Conservation (phyloP, 2,329 filamentous ascomycete species). For the Fusarium burgessii region DNA sequence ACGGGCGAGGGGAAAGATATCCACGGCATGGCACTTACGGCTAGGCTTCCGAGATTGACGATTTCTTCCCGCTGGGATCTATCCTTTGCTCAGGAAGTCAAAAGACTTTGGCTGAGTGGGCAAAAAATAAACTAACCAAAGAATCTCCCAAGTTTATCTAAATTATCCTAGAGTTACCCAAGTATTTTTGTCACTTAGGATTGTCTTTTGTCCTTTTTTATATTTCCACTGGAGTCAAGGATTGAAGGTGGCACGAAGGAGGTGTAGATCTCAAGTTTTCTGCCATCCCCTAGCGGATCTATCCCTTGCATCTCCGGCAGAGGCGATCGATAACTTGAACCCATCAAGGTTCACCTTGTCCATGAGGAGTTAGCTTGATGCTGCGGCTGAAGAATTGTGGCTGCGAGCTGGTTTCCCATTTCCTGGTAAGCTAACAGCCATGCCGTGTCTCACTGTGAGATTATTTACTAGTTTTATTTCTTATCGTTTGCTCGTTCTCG, state of each 20-base stretch:
- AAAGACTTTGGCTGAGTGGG: too few relatives aligned
- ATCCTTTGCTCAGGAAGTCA: too few relatives aligned
- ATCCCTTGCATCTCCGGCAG: background rate
- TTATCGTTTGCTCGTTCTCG: background rate
- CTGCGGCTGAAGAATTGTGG: background rate
- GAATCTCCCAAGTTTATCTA: too few relatives aligned
- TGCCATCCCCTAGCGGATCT: too few relatives aligned
- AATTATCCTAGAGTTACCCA: too few relatives aligned
- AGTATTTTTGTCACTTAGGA: too few relatives aligned
- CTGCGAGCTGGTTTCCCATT: background rate
- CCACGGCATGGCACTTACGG: background rate
- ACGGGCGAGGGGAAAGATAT: background rate
- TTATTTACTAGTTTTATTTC: background rate
- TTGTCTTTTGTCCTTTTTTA: too few relatives aligned
- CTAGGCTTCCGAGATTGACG: background rate
- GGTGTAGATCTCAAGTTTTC: too few relatives aligned
- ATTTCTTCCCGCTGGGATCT: background rate
- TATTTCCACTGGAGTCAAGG: too few relatives aligned
- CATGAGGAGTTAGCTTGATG: background rate
- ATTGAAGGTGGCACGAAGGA: too few relatives aligned
- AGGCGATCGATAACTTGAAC: background rate
- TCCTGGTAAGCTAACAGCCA: background rate
- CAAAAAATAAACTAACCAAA: too few relatives aligned
- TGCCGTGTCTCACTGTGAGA: background rate
- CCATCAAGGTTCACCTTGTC: fast-evolving